phyloP scores from a whole-genome alignment of 1,284 basidiomycete genomes.

The Puccinia brachypodii region DNA sequence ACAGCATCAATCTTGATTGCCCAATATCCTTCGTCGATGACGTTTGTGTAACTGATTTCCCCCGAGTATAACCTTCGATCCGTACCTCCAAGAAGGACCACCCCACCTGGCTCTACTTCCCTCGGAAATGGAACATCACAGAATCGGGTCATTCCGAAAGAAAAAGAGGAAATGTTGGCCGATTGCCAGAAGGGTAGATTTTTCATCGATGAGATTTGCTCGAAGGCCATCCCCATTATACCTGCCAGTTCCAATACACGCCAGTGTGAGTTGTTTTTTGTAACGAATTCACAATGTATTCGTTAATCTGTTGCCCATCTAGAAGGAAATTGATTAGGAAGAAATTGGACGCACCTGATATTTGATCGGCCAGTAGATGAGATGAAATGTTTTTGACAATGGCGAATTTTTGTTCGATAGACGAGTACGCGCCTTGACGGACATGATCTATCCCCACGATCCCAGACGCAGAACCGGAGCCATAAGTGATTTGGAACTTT shows the following conservation, averaged over 20 bases:
- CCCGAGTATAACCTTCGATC: constrained; percentile 56
- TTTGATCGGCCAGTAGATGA: constrained; percentile 52
- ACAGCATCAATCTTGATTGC: constrained; percentile 54
- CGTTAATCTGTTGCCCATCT: background rate
- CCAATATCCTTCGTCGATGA: constrained; percentile 56
- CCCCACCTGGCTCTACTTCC: constrained; percentile 53
- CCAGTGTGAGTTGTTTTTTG: constrained; percentile 46
- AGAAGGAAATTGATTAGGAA: background rate
- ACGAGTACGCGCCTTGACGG: constrained; percentile 54
- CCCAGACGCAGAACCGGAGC: constrained; percentile 54
- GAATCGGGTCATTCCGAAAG: constrained; percentile 56
- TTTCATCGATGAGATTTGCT: constrained; percentile 58
- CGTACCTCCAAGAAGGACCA: constrained; percentile 56
- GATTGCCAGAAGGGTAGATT: constrained; percentile 64
- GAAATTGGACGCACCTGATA: constrained; percentile 35
- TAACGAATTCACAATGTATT: background rate
- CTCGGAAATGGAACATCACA: constrained; percentile 50
- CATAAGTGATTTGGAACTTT: constrained; percentile 55
- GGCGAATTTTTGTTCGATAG: constrained; percentile 55
- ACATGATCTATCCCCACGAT: constrained; percentile 54
- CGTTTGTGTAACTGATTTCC: constrained; percentile 54
- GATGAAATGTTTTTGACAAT: constrained; percentile 49
- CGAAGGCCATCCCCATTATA: constrained; percentile 56
- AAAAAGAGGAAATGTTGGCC: constrained; percentile 60
- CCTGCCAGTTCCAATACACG: constrained; percentile 48